A percentile compares a stretch with the other conserved stretches of the same genome.
These are phyloP conservation scores for Boletus mariae DNA, from an alignment of 1,284 basidiomycete species.

Conservation along the genomic window DNA sequence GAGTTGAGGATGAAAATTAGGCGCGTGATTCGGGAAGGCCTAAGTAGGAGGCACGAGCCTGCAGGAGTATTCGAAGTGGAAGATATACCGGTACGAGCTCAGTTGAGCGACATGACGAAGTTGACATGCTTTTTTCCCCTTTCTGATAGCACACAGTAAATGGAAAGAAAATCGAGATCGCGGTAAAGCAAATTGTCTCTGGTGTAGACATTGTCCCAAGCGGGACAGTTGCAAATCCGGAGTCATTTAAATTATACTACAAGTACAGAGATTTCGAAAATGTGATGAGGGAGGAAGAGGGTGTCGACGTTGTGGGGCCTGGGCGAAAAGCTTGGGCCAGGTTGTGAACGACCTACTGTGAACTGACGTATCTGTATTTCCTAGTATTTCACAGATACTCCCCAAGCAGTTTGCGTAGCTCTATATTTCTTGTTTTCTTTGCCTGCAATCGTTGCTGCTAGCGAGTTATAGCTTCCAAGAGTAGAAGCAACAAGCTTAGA, in stretches of 20 bases:
- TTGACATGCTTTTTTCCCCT: not conserved
- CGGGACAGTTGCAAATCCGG: conserved; percentile 68
- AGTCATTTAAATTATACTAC: conserved; percentile 58
- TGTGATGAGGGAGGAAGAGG: conserved; percentile 18
- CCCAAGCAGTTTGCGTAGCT: conserved; percentile 15
- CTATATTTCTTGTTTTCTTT: conserved; percentile 11
- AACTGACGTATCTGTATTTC: not conserved
- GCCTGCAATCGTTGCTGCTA: conserved; percentile 6
- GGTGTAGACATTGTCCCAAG: conserved; percentile 58
- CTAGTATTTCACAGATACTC: conserved; percentile 8
- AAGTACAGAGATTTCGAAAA: conserved; percentile 50
- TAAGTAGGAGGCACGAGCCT: conserved; percentile 77
- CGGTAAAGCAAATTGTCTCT: conserved; percentile 70
- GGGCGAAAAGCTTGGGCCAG: conserved; percentile 7
- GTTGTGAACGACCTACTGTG: conserved; percentile 11
- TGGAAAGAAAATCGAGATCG: conserved; percentile 73
- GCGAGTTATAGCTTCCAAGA: not conserved
- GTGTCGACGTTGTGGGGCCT: not conserved
- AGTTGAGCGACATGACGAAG: not conserved
- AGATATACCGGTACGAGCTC: conserved; percentile 57
- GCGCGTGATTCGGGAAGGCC: conserved; percentile 55
- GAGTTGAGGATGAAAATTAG: conserved; percentile 55
- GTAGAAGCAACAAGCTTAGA: not conserved
- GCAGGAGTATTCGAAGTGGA: conserved; percentile 56
- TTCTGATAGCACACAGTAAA: conserved; percentile 60